phyloP scores from a whole-genome alignment of 2,329 filamentous ascomycete species.

The Chrysoporthe puriensis region DNA sequence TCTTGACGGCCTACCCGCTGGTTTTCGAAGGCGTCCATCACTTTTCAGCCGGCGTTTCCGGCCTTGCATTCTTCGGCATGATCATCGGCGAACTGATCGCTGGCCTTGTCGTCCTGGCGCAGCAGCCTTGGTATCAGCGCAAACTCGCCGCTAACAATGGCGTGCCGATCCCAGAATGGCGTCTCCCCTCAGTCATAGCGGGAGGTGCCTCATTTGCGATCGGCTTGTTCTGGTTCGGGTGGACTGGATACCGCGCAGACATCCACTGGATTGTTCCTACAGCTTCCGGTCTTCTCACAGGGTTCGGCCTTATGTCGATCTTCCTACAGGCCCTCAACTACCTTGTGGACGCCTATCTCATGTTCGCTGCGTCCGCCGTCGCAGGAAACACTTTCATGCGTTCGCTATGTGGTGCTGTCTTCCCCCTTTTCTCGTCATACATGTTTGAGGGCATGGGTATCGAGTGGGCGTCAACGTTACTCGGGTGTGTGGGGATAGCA shows the following conservation, averaged over 20 bases:
- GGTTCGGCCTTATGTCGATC: slow-evolving; percentile 80
- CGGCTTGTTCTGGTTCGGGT: slow-evolving; percentile 77
- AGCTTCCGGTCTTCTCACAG: slow-evolving; percentile 64
- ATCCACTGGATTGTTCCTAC: slow-evolving; percentile 69
- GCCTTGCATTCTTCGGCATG: slow-evolving; percentile 86
- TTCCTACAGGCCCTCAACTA: slow-evolving; percentile 84
- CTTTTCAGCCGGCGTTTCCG: slow-evolving; percentile 70
- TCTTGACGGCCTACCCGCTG: slow-evolving; percentile 82
- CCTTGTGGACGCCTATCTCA: slow-evolving; percentile 74
- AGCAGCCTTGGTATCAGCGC: slow-evolving; percentile 68
- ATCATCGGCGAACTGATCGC: slow-evolving; percentile 72
- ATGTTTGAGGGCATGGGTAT: slow-evolving; percentile 69
- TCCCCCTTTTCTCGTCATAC: slow-evolving; percentile 77
- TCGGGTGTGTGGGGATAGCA: slow-evolving; percentile 61
- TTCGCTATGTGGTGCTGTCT: slow-evolving; percentile 75
- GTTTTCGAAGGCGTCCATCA: slow-evolving; percentile 76
- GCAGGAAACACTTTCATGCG: slow-evolving; percentile 83
- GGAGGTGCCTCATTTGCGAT: slow-evolving; percentile 63
- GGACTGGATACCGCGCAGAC: slow-evolving; percentile 62
- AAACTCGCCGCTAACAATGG: slow-evolving; percentile 71
- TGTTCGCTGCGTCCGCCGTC: slow-evolving; percentile 78
- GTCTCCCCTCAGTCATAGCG: slow-evolving; percentile 63
- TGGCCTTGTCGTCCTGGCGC: slow-evolving; percentile 63
- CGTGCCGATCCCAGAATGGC: slow-evolving; percentile 68
- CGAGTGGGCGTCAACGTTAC: slow-evolving; percentile 63